A percentile compares a stretch with the other conserved stretches of the same genome.
Evolutionary conservation across 768 basidiomycete species (phyloP).

Genomic region (Pleurotus djamor): DNA sequence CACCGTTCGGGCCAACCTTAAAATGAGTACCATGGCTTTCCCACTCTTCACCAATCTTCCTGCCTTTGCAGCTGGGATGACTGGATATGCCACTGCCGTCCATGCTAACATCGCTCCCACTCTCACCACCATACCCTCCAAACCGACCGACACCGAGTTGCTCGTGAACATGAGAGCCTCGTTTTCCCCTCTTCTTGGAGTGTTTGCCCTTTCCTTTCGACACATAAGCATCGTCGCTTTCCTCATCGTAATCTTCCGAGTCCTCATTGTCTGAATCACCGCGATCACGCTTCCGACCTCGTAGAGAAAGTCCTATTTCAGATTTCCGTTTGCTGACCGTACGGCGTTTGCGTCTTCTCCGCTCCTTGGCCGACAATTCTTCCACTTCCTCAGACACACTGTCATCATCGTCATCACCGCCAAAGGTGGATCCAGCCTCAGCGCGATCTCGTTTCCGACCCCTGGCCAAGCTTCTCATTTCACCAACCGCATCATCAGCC

Average conservation of each 20-base stretch:
- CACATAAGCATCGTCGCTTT: constrained; percentile 23
- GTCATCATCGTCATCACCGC: constrained; percentile 55
- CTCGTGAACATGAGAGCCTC: constrained; percentile 4
- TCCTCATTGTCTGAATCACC: constrained; percentile 44
- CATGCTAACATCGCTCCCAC: constrained; percentile 42
- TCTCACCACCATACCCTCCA: constrained; percentile 27
- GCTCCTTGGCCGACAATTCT: constrained; percentile 37
- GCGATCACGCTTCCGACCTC: constrained; percentile 70
- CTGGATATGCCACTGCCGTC: constrained; percentile 47
- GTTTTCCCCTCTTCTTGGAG: constrained; percentile 18
- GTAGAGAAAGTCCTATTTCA: constrained; percentile 30
- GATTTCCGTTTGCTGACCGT: constrained; percentile 52
- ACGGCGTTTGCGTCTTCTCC: constrained; percentile 56
- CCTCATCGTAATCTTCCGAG: constrained; percentile 15
- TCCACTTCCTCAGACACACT: constrained; percentile 34
- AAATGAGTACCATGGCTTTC: constrained; percentile 65
- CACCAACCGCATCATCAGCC: constrained; percentile 35
- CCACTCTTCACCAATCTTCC: constrained; percentile 76
- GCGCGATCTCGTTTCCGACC: constrained; percentile 79
- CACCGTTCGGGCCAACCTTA: constrained; percentile 71
- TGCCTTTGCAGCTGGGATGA: constrained; percentile 46
- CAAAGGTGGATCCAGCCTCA: constrained; percentile 72
- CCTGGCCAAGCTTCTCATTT: constrained; percentile 34
- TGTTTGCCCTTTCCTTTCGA: constrained; percentile 57
- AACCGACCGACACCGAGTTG: background rate